These are phyloP conservation scores for Psilocybe azurescens DNA, from an alignment of 768 basidiomycete species.

Conservation along the genomic window DNA sequence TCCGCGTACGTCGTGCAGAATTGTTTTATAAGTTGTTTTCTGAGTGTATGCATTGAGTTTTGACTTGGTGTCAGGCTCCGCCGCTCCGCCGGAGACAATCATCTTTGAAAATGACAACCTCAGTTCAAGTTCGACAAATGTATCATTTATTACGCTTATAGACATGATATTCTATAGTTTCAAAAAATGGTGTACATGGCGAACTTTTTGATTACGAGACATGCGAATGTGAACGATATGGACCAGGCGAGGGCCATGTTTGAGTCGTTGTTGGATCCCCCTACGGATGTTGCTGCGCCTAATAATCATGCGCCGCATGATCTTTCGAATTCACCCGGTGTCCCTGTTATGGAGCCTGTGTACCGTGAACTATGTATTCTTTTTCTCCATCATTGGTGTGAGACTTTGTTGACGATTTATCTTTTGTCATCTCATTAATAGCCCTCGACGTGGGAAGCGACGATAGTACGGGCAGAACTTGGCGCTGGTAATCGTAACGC, in stretches of 20 bases:
- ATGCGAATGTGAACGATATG: constrained; percentile 71
- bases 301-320: constrained; percentile 86
- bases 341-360: constrained; percentile 61
- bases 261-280: constrained; percentile 79
- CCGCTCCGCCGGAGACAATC: too few species aligned
- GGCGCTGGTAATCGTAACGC: constrained; percentile 73
- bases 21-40: too few species aligned
- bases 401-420: neutral
- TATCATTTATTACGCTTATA: too few species aligned
- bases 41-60: too few species aligned
- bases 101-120: too few species aligned
- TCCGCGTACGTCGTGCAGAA: too few species aligned
- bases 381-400: neutral
- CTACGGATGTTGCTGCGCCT: constrained; percentile 83
- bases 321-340: constrained; percentile 33
- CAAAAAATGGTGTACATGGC: constrained; percentile 85
- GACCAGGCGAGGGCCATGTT: constrained; percentile 79
- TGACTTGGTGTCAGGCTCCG: too few species aligned
- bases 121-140: too few species aligned
- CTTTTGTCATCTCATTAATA: constrained; percentile 29
- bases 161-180: too few species aligned
- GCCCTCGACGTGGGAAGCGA: constrained; percentile 95
- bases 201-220: constrained; percentile 81
- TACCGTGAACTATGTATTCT: constrained; percentile 73
- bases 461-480: constrained; percentile 93